These are phyloP conservation scores for Acrodontium crateriforme DNA, from an alignment of 2,329 filamentous ascomycete genomes.

Conservation along the genomic window DNA sequence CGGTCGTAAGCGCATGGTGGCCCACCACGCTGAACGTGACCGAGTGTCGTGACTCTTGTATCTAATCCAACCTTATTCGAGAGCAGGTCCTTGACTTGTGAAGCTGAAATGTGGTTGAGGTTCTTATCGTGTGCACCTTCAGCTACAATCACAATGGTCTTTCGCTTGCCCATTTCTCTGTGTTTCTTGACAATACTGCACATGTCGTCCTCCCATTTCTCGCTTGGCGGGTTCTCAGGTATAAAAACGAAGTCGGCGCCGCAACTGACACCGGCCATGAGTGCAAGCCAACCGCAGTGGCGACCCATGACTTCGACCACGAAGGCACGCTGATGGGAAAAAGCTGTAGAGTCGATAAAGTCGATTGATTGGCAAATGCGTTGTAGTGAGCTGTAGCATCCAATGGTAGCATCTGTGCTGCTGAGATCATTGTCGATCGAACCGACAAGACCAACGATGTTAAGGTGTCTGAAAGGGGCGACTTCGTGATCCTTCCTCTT, in stretches of 20 bases:
- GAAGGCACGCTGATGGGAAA: constrained; percentile 88
- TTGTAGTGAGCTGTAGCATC: constrained; percentile 83
- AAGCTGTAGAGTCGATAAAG: constrained; percentile 89
- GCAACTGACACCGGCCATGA: constrained; percentile 90
- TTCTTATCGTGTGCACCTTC: constrained; percentile 82
- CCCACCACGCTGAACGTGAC: constrained; percentile 94
- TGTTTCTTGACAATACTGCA: constrained; percentile 65
- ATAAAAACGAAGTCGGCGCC: constrained; percentile 96
- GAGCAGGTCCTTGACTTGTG: constrained; percentile 78
- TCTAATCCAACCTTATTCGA: constrained; percentile 69
- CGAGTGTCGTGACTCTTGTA: constrained; percentile 85
- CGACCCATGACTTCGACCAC: constrained; percentile 98
- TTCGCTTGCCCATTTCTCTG: constrained; percentile 76
- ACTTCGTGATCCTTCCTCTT: constrained; percentile 57
- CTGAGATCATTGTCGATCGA: constrained; percentile 98
- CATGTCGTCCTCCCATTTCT: constrained; percentile 87
- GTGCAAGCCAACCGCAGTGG: constrained; percentile 92
- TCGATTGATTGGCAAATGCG: constrained; percentile 94
- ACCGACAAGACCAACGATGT: constrained; percentile 91
- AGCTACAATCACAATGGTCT: constrained; percentile 95
- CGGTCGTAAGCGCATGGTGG: constrained; percentile 87
- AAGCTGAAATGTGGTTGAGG: constrained; percentile 68
- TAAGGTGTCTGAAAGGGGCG: constrained; percentile 68
- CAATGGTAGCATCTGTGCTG: constrained; percentile 92
- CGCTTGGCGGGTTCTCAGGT: constrained; percentile 76